Evolutionary conservation across 148 eudicot genomes (phyloP).

Genomic region (Mesembryanthemum crystallinum): DNA sequence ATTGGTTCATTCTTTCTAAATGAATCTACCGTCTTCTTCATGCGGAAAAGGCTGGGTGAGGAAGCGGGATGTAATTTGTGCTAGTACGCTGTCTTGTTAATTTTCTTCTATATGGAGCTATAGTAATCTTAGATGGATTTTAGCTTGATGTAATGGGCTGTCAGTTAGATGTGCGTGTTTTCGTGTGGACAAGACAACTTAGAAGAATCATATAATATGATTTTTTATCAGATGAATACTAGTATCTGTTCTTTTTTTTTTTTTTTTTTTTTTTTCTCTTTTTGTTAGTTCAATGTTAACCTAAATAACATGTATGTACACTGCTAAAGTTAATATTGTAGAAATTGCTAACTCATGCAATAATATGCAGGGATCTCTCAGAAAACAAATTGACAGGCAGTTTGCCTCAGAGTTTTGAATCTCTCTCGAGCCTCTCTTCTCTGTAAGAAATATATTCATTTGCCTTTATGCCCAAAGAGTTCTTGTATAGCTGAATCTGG

Average conservation of each 20-base stretch:
- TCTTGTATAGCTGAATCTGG: constrained; percentile 18
- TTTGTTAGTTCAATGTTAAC: neutral
- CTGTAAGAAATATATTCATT: constrained; percentile 41
- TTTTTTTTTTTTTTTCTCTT: neutral
- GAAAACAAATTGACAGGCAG: constrained; percentile 44
- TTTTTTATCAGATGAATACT: neutral
- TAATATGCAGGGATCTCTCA: constrained; percentile 61
- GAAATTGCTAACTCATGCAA: constrained; percentile 12
- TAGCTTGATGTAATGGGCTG: constrained; percentile 1
- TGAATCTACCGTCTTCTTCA: neutral
- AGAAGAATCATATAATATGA: neutral
- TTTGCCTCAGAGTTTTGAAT: constrained; percentile 51
- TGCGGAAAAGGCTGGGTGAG: neutral
- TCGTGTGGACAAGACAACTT: neutral
- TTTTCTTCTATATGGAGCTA: neutral
- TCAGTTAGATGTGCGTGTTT: neutral
- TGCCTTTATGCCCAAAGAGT: neutral
- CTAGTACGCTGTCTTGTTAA: neutral
- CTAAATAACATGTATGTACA: neutral
- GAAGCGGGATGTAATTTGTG: neutral
- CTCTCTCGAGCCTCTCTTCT: constrained; percentile 41
- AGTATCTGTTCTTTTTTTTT: neutral
- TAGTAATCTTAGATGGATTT: neutral
- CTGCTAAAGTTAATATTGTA: neutral
- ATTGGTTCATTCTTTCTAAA: neutral